phyloP scores from a whole-genome alignment of 1,284 basidiomycete genomes.

The Mrakiaceae sp. region DNA sequence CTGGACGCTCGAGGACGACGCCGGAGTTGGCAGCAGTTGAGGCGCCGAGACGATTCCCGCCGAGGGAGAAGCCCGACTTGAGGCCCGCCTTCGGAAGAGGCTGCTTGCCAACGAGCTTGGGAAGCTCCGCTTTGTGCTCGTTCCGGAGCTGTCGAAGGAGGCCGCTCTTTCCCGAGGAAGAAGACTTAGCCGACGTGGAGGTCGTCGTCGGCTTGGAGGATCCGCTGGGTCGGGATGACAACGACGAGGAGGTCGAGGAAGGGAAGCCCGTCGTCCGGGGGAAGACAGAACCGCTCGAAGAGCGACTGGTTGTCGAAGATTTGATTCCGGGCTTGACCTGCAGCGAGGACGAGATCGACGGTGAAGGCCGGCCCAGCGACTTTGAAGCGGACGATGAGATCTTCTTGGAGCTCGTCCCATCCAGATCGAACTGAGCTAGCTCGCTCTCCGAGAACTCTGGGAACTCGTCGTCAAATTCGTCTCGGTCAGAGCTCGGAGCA shows the following conservation, averaged over 20 bases:
- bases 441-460: constrained; percentile 19
- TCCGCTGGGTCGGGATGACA: too few species aligned
- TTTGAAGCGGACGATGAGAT: constrained; percentile 26
- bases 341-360: too few species aligned
- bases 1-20: not conserved
- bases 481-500: constrained; percentile 16
- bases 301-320: not conserved
- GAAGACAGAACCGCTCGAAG: not conserved
- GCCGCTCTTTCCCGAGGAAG: constrained; percentile 25
- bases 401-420: constrained; percentile 16
- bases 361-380: too few species aligned
- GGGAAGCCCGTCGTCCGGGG: not conserved
- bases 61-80: constrained; percentile 10
- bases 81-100: constrained; percentile 4
- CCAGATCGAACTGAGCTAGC: not conserved
- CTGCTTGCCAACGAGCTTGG: not conserved
- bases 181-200: constrained; percentile 10
- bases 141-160: constrained; percentile 27
- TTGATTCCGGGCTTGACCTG: not conserved
- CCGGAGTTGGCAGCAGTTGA: too few species aligned
- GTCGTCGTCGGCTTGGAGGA: constrained; percentile 20
- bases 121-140: constrained; percentile 22
- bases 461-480: constrained; percentile 26
- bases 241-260: not conserved
- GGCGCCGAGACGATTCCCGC: not conserved